Base-by-base conservation (phyloP, 495 filamentous ascomycete species). In the Penicillium psychrofluorescens region DNA sequence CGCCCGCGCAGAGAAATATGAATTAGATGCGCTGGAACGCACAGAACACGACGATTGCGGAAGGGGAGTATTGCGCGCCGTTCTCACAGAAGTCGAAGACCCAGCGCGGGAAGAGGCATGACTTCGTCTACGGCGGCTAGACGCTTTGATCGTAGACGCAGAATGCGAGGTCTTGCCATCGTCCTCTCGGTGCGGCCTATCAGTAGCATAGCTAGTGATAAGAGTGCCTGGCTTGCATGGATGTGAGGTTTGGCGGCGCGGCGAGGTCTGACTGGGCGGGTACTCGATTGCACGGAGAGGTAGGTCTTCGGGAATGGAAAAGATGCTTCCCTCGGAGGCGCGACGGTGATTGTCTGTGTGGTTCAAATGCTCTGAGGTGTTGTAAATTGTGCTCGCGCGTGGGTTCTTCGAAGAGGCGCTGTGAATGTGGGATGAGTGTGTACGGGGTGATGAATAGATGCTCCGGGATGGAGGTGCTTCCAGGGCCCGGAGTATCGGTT, bases 251-350 rank as follows among this genome's bases (percentile, higher is more conserved):
- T 4, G 22, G 16, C 55, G 48, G 29, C 64, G 44, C 28, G 49
- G 54, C 37, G 55, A 55, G 41, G 53, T 38, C 35, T 55, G 53
- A 40, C 48, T 46, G 4, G 56, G 50, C 6, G 66, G 56, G 44
- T 68, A 75, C 40, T 74, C 67, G 44, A 72, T 71, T 44, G 65
- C 67, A 7, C 66, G 62, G 11, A 71, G 43, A 3, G 66, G 64
- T 4, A 56, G n/a, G 15, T 67, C 59, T 28, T 61, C 58, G 0
- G 61, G 60, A 36, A 56, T 55, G 15, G 43, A 58, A 48, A 64
- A 68, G 34, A 71, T 46, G 44, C 61, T 70, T 9, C 62, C 62
- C 6, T 63, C 64, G 7, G 67, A 67, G 28, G 63, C 61, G 16
- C 67, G 59, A 22, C 22, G 22, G 22, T 6, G 22, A 22, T 12